Conservation (phyloP, 495 filamentous ascomycete species). For the Lichenothelia convexa region DNA sequence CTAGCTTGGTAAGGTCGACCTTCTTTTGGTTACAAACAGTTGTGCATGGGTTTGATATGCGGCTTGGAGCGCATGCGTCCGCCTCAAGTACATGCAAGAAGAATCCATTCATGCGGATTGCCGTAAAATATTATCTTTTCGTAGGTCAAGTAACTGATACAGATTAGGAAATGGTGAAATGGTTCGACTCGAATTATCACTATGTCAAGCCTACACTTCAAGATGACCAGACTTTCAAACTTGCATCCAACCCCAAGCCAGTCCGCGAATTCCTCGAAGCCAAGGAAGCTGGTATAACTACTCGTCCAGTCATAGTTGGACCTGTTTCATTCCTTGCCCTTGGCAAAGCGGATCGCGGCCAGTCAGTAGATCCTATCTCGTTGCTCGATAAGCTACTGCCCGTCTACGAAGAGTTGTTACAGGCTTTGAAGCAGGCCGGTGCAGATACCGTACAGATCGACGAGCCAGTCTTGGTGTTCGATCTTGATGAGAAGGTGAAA, state of each 20-base stretch:
- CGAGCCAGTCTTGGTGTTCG: conserved; percentile 88
- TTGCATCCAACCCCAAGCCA: conserved; percentile 73
- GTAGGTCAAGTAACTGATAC: conserved; percentile 8
- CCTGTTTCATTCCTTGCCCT: conserved; percentile 93
- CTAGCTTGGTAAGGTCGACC: conserved; percentile 38
- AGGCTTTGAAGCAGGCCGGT: conserved; percentile 84
- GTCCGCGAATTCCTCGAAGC: conserved; percentile 88
- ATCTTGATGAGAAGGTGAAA: conserved; percentile 73
- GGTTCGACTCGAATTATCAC: conserved; percentile 99
- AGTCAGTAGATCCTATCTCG: conserved; percentile 77
- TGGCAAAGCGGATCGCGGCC: conserved; percentile 90
- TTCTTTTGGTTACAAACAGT: too few species aligned
- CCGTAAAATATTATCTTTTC: too few species aligned
- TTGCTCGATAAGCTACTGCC: conserved; percentile 82
- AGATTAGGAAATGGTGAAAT: conserved; percentile 90
- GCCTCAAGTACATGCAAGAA: too few species aligned
- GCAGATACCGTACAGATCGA: conserved; percentile 94
- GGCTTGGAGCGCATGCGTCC: too few species aligned
- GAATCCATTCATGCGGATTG: too few species aligned
- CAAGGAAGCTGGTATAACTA: conserved; percentile 83
- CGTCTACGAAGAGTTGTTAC: conserved; percentile 76
- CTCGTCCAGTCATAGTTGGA: conserved; percentile 84
- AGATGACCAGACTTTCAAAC: conserved; percentile 88
- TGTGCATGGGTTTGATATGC: too few species aligned
- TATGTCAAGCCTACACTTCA: conserved; percentile 98